Evolutionary conservation across 208 protist species (phyloP).

Genomic region (Acanthamoeba royreba): DNA sequence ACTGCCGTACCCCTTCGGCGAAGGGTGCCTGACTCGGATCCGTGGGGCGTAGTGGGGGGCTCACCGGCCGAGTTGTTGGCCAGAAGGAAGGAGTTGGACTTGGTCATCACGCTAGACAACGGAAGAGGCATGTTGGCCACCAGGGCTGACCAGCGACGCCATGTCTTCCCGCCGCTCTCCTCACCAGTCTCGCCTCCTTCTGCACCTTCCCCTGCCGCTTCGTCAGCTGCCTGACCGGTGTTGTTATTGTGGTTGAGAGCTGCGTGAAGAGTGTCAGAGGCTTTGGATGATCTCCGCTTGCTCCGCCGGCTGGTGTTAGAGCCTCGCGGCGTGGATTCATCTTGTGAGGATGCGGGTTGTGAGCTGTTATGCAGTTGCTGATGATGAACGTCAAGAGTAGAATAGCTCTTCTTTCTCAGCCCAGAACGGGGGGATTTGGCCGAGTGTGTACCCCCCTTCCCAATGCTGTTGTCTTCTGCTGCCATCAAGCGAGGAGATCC

Average conservation of each 20-base stretch:
- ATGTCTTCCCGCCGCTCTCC: neutral
- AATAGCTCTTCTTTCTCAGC: neutral
- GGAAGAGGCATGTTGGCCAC: neutral
- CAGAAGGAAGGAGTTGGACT: conserved; percentile 1
- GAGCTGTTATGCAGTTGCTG: neutral
- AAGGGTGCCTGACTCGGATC: neutral
- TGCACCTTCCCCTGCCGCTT: neutral
- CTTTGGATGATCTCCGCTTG: neutral
- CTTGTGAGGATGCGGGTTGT: no score
- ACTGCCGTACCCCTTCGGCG: neutral
- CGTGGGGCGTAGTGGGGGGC: neutral
- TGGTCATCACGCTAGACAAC: neutral
- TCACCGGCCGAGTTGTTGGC: neutral
- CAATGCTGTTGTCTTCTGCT: no score
- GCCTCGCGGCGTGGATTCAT: neutral
- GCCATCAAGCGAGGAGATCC: no score
- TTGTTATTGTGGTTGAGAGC: neutral
- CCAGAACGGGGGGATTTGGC: neutral
- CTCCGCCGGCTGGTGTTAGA: neutral
- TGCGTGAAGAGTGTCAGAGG: neutral
- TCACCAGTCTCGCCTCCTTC: neutral
- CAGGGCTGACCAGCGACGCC: neutral
- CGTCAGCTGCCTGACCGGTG: neutral
- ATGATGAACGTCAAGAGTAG: neutral
- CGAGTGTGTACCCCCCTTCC: neutral